Conservation (phyloP, 805 yeast genomes). For the Wickerhamiella shivajii region DNA sequence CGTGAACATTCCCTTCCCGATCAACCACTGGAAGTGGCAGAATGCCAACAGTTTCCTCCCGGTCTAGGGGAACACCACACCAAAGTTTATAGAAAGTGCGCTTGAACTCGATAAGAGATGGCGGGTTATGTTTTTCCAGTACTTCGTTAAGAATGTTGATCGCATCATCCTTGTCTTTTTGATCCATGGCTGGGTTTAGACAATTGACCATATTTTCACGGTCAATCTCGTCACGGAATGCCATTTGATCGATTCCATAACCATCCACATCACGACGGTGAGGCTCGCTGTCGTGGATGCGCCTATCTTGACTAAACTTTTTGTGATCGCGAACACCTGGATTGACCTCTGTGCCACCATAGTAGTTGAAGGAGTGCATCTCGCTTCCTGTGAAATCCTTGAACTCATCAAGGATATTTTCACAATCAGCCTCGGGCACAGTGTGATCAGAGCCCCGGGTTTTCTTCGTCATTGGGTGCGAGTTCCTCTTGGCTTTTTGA, state of each 20-base stretch:
- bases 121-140: conserved; percentile 11
- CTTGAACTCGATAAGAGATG: conserved; percentile 20
- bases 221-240: conserved; percentile 20
- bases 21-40: conserved; percentile 11
- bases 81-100: conserved; percentile 17
- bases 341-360: conserved; percentile 74
- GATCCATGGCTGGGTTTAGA: conserved; percentile 12
- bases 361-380: conserved; percentile 52
- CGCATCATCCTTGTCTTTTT: conserved; percentile 25
- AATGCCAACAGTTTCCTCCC: conserved; percentile 1
- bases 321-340: conserved; percentile 73
- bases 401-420: no score
- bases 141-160: conserved; percentile 13
- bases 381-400: conserved; percentile 12
- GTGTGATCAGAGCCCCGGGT: no score
- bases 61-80: conserved; percentile 3
- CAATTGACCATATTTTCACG: conserved; percentile 17
- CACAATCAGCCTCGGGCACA: no score
- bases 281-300: conserved; percentile 51
- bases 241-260: conserved; percentile 50
- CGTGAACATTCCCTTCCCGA: conserved; percentile 17
- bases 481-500: no score
- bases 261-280: conserved; percentile 71
- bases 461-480: no score
- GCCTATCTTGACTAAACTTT: conserved; percentile 63